These are phyloP conservation scores for Pascua sp. DNA, from an alignment of 1,284 basidiomycete genomes.

Conservation along the genomic window DNA sequence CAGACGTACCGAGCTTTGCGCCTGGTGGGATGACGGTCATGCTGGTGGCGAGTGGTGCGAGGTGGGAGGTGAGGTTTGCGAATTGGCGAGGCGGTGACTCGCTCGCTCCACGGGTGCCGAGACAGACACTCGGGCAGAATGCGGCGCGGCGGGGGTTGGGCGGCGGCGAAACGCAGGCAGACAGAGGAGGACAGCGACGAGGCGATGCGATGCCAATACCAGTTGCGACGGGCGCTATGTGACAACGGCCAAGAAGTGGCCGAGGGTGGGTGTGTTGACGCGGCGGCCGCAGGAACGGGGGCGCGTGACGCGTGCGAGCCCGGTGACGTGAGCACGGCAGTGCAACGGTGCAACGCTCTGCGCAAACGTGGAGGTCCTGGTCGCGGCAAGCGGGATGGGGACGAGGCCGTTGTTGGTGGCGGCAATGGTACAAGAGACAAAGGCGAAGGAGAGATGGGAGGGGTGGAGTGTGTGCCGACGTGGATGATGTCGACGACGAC, in stretches of 20 bases:
- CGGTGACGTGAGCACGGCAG: too few relatives aligned
- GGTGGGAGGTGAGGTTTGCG: not conserved
- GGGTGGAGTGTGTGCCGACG: not conserved
- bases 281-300: too few relatives aligned
- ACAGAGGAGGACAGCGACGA: not conserved
- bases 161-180: not conserved
- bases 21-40: constrained; percentile 40
- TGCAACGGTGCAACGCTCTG: too few relatives aligned
- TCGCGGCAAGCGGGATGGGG: not conserved
- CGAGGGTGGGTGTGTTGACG: too few relatives aligned
- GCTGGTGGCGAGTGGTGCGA: constrained; percentile 1
- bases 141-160: not conserved
- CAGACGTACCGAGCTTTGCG: constrained; percentile 39
- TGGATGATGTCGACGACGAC: not conserved
- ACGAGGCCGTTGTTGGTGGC: not conserved
- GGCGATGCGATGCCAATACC: not conserved
- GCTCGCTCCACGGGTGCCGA: not conserved
- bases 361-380: not conserved
- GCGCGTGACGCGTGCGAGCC: too few relatives aligned
- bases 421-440: not conserved
- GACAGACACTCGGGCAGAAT: not conserved
- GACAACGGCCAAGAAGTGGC: too few relatives aligned
- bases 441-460: not conserved
- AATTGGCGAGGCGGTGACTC: not conserved
- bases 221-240: too few relatives aligned